Base-by-base conservation (phyloP, 1,284 basidiomycete species). In the Puccinia hordei region DNA sequence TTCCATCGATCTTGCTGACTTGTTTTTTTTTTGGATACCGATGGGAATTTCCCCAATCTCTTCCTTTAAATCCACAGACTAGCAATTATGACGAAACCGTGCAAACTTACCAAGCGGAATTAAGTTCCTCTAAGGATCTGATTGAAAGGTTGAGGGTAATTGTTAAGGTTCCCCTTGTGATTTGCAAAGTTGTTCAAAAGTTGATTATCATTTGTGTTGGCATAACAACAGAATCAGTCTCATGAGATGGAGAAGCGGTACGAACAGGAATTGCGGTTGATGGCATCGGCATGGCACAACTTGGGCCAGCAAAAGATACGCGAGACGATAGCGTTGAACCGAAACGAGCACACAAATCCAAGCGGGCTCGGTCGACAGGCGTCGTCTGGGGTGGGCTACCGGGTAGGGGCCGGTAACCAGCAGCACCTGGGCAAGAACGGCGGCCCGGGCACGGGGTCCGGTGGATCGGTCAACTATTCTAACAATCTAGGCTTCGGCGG, bases 241-340 rank as follows among this genome's bases (percentile, higher is more conserved):
- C 35, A 51, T 55, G 76, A 79, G 38, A 72, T 79, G 66, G 55
- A 77, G 27, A 46, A 46, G 27, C 22, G 76, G 30, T 72, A 71
- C 27, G 66, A 71, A 57, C 59, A 71, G 51, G 76, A 79, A 44
- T 61, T 79, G 38, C 22, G 76, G 59, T 61, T 79, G 41, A 79
- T 79, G 76, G 51, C 53, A 2, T 79, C 76, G 2, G 76, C 76
- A 49, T 79, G 76, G 76, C 65, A 79, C 38, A 79, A 79, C 55
- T 41, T 79, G 33, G 68, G 76, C 15, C 76, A 79, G 46, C 76
- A 79, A 59, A 79, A 59, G 53, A 41, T 79, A 6, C 57, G 76
- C 24, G 76, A 79, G 53, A 63, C 76, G 41, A 72, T 71, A 71
- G 76, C 65, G 27, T 46, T 59, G 33, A 79, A 79, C 59, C 30